A percentile compares a stretch with the other conserved stretches of the same genome.
phyloP scores from a whole-genome alignment of 352 stramenopile genomes.

The Phytophthora sojae region DNA sequence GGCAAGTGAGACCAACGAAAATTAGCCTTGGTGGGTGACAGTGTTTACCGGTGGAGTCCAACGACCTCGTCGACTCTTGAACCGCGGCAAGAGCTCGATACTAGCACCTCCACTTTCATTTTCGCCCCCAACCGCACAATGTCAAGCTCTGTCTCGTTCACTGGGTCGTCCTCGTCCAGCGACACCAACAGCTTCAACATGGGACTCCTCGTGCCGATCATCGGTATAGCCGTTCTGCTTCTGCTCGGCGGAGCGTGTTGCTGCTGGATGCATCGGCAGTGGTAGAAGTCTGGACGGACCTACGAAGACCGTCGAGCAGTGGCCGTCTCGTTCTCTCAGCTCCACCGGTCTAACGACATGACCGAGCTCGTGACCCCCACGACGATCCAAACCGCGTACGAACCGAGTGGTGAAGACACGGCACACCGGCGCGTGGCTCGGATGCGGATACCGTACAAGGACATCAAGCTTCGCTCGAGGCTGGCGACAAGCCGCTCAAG shows the following conservation, averaged over 20 bases:
- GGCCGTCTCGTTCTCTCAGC: constrained; percentile 24
- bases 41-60: constrained; percentile 24
- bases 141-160: constrained; percentile 8
- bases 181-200: constrained; percentile 17
- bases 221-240: constrained; percentile 21
- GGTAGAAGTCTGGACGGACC: constrained; percentile 21
- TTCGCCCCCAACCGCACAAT: background rate
- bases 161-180: background rate
- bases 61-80: background rate
- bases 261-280: constrained; percentile 33
- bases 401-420: constrained; percentile 15
- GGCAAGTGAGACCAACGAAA: constrained; percentile 11
- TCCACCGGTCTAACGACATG: constrained; percentile 1
- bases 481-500: constrained; percentile 39
- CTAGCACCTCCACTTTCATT: constrained; percentile 4
- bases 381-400: constrained; percentile 2
- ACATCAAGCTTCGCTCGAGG: constrained; percentile 27
- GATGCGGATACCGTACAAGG: constrained; percentile 37
- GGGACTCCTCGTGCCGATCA: constrained; percentile 28
- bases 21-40: constrained; percentile 24
- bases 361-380: constrained; percentile 11
- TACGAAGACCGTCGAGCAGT: constrained; percentile 12
- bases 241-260: constrained; percentile 30
- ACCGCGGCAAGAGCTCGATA: background rate
- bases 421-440: constrained; percentile 9